These are phyloP conservation scores for Chytriomyces sp. DNA, from an alignment of 192 early-diverging fungal species.

Conservation along the genomic window DNA sequence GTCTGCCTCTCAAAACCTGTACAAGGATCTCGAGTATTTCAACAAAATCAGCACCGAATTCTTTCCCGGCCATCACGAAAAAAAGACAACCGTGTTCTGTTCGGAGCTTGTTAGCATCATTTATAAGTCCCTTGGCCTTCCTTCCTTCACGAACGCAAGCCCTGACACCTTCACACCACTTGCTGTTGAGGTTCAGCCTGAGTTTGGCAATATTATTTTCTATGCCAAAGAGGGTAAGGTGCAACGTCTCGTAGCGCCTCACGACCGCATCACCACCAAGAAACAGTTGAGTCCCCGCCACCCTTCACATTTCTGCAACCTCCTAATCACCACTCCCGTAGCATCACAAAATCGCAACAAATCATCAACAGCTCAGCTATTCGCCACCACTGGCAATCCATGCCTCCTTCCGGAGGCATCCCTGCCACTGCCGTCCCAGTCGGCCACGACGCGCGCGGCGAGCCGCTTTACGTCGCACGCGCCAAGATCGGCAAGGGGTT, in stretches of 20 bases:
- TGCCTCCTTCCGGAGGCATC: slow-evolving; percentile 2
- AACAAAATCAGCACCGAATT: slow-evolving; percentile 5
- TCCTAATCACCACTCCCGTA: no score
- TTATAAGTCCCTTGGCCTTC: slow-evolving; percentile 23
- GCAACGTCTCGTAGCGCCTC: neutral
- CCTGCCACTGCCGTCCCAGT: slow-evolving; percentile 9
- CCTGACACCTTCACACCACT: slow-evolving; percentile 42
- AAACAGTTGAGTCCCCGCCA: no score
- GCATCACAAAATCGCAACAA: neutral
- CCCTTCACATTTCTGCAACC: no score
- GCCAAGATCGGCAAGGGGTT: neutral
- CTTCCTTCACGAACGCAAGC: slow-evolving; percentile 13
- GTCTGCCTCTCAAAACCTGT: slow-evolving; percentile 31
- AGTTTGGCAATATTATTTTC: slow-evolving; percentile 17
- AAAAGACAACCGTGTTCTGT: slow-evolving; percentile 38
- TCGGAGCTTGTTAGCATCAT: slow-evolving; percentile 38
- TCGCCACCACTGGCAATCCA: neutral
- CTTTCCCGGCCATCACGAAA: neutral
- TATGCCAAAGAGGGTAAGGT: slow-evolving; percentile 26
- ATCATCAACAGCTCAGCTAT: neutral
- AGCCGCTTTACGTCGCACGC: slow-evolving; percentile 19
- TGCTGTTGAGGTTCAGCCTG: slow-evolving; percentile 33
- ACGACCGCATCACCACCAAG: neutral
- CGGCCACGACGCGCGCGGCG: slow-evolving; percentile 19
- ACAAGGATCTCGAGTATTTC: slow-evolving; percentile 22